Evolutionary conservation across 129 eudicot species (phyloP).

Genomic region (Deinandra increscens): DNA sequence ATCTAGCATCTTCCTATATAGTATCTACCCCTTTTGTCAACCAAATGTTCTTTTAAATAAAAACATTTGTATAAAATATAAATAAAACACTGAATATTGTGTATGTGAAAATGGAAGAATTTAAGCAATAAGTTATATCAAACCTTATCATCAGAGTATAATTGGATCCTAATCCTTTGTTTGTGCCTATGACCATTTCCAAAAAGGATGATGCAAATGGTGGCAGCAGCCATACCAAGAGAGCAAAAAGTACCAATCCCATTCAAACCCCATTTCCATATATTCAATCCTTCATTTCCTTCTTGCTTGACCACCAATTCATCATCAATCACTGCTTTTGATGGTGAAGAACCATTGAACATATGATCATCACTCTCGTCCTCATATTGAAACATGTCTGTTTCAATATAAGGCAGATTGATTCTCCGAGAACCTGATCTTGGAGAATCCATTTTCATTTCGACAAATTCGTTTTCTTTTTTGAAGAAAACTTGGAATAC

Average conservation of each 20-base stretch:
- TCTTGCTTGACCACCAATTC: slow-evolving; percentile 29
- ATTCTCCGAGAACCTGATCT: slow-evolving; percentile 45
- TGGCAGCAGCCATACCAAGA: slow-evolving; percentile 82
- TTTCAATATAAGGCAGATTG: slow-evolving; percentile 41
- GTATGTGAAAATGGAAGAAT: not conserved
- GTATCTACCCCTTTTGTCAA: not conserved
- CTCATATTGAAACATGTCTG: slow-evolving; percentile 50
- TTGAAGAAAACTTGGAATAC: slow-evolving; percentile 74
- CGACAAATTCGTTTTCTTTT: slow-evolving; percentile 82
- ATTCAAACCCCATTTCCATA: slow-evolving; percentile 63
- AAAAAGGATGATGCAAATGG: slow-evolving; percentile 56
- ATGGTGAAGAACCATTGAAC: slow-evolving; percentile 27
- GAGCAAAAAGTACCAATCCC: slow-evolving; percentile 80
- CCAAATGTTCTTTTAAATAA: slow-evolving; percentile 8
- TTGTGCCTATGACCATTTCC: slow-evolving; percentile 48
- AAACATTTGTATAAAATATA: not conserved
- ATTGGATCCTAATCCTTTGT: slow-evolving; percentile 59
- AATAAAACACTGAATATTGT: not conserved
- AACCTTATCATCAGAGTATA: slow-evolving; percentile 80
- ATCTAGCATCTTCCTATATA: slow-evolving; percentile 11
- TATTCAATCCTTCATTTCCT: slow-evolving; percentile 35
- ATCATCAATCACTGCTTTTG: slow-evolving; percentile 29
- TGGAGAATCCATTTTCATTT: slow-evolving; percentile 88
- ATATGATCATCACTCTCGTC: slow-evolving; percentile 43
- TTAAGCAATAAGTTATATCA: not conserved